Evolutionary conservation across 2,329 filamentous ascomycete species (phyloP), one percentile per base, ranked within the genome.

Genomic region (Colletotrichum godetiae): DNA sequence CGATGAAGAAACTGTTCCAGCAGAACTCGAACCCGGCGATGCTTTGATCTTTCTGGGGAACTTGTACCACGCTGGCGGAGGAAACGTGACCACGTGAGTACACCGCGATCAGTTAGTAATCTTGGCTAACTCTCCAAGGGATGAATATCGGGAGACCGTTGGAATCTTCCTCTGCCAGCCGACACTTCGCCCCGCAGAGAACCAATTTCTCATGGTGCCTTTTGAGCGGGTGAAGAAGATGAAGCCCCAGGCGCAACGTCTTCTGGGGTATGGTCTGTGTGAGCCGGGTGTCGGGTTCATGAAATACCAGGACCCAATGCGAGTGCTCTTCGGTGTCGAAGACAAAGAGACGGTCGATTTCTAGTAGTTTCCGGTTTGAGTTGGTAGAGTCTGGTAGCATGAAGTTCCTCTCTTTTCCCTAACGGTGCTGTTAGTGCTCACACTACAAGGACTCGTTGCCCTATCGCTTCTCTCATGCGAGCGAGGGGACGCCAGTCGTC

Each of bases 41-140:
- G 81, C 82, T 5, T 77, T 82, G 52, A 80, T 85, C 29, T 83
- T 85, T 57, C 67, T 84, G 1, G 83, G 82, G 1, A 82, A 82
- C n/a, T 67, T 81, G 13, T 84, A 84, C 64, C 84, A 85, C 55
- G 84, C 81, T 0, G 83, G 83, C 1, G 83, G 84, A 2, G 78
- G 78, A 8, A 85, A 85, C 66, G 70, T 74, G 6, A 82, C 76
- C 35, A 24, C 33, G 57, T 59, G 5, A 24, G 42, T 49, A 4
- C 42, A 22, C 10, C 19, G 42, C 6, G 42, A 1, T 6, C 15
- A 46, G 42, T 7, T n/a, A n/a, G 42, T 63, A 11, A 27, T 24
- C 46, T 33, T 37, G 15, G 15, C n/a, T 22, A 15, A 27, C 19
- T 46, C 42, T 46, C 19, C 33, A 24, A 80, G 77, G 15, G 71